Evolutionary conservation across 1,284 basidiomycete genomes (phyloP).

Genomic region (Puccinia polysora): DNA sequence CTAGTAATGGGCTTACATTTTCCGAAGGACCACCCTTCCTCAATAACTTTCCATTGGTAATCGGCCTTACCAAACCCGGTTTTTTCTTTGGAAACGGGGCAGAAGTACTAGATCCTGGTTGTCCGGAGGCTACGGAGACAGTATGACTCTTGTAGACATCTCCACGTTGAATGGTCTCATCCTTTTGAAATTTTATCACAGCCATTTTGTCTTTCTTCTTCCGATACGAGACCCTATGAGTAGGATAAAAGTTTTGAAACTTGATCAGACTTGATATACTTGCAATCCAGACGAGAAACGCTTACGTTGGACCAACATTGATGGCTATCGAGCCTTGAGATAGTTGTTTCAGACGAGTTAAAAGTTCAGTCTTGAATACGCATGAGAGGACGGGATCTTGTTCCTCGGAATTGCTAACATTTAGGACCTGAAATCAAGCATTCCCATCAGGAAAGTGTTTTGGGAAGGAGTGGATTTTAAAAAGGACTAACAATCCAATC

Average conservation of each 20-base stretch:
- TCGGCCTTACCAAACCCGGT: conserved; percentile 72
- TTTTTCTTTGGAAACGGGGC: conserved; percentile 80
- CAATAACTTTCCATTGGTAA: conserved; percentile 76
- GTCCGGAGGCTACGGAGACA: conserved; percentile 81
- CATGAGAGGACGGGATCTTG: conserved; percentile 92
- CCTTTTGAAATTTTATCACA: conserved; percentile 80
- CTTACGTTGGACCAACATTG: conserved; percentile 70
- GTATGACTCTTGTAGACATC: conserved; percentile 91
- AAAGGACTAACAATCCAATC: conserved; percentile 75
- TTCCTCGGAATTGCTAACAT: conserved; percentile 72
- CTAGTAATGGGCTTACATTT: conserved; percentile 56
- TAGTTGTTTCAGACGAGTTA: conserved; percentile 72
- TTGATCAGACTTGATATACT: background rate
- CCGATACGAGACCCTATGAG: conserved; percentile 73
- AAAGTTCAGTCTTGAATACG: conserved; percentile 93
- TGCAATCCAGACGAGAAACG: too few species aligned
- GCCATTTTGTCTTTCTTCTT: conserved; percentile 98
- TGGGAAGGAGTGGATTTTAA: background rate
- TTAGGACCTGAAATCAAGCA: conserved; percentile 59
- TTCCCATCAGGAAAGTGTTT: background rate
- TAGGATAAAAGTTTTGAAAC: conserved; percentile 38
- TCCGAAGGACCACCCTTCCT: conserved; percentile 66
- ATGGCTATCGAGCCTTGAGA: conserved; percentile 74
- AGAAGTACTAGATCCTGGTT: conserved; percentile 74
- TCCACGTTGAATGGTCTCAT: conserved; percentile 73